A percentile compares a stretch with the other conserved stretches of the same genome.
These are phyloP conservation scores for Alternaria viburni DNA, from an alignment of 2,329 filamentous ascomycete genomes.

Conservation along the genomic window DNA sequence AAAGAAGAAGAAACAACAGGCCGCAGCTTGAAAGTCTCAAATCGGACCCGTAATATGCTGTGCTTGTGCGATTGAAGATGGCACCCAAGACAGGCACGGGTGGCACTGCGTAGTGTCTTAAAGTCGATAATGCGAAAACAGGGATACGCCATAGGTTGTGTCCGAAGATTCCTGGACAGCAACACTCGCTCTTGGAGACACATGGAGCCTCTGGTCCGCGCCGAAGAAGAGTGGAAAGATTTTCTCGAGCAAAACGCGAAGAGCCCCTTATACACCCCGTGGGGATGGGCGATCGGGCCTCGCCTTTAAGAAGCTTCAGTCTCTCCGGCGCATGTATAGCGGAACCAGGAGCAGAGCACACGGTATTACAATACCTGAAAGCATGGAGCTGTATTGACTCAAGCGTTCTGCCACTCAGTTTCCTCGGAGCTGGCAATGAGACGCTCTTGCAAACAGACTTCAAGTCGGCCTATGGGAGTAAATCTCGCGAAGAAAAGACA, in stretches of 20 bases:
- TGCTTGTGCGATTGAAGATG: neutral
- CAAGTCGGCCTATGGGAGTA: neutral
- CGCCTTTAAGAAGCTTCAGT: neutral
- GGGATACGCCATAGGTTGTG: neutral
- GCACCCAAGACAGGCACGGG: neutral
- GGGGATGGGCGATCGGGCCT: neutral
- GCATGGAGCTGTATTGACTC: rapidly evolving
- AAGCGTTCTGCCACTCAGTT: neutral
- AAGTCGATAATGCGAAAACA: neutral
- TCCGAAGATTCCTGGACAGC: neutral
- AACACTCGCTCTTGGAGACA: neutral
- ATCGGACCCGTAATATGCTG: neutral
- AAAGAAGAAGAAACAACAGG: conserved; percentile 26
- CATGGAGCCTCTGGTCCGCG: neutral
- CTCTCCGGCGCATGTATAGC: neutral
- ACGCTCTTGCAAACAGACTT: neutral
- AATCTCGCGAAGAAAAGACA: neutral
- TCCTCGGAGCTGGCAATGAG: neutral
- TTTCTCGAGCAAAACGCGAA: neutral
- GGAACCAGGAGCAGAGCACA: neutral
- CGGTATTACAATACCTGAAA: neutral
- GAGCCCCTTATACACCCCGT: neutral
- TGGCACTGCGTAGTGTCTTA: neutral
- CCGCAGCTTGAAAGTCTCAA: conserved; percentile 11
- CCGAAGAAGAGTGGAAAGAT: neutral